Conservation (phyloP, 192 early-diverging fungal genomes). For the Spizellomyces punctatus region DNA sequence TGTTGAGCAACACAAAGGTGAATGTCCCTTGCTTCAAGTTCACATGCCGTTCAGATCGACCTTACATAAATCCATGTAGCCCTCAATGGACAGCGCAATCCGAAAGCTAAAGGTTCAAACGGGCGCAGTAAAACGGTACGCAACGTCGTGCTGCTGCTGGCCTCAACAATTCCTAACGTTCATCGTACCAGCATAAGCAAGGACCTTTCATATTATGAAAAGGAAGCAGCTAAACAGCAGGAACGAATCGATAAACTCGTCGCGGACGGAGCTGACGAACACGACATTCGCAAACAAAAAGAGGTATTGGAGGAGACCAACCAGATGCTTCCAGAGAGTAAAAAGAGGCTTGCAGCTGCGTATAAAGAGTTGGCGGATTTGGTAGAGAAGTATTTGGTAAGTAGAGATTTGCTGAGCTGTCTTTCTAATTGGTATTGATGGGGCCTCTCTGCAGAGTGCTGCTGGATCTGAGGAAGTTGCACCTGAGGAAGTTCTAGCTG, state of each 20-base stretch:
- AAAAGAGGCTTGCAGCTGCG: conserved; percentile 36
- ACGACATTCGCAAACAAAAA: conserved; percentile 46
- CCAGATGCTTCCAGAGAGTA: conserved; percentile 50
- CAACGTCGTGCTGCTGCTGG: neutral
- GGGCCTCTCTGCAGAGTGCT: no score
- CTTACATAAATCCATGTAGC: no score
- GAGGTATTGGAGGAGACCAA: conserved; percentile 54
- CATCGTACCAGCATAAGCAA: conserved; percentile 38
- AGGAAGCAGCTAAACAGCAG: conserved; percentile 43
- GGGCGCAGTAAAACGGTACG: conserved; percentile 45
- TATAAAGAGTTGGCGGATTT: conserved; percentile 32
- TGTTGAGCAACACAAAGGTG: no score
- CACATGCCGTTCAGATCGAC: no score
- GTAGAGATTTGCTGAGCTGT: neutral
- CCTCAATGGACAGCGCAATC: no score
- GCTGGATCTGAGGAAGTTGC: no score
- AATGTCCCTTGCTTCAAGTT: no score
- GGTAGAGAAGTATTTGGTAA: no score
- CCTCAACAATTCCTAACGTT: neutral
- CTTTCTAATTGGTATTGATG: no score
- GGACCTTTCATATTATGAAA: conserved; percentile 42
- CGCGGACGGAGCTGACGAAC: conserved; percentile 38
- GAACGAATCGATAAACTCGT: conserved; percentile 45
- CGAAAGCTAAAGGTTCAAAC: conserved; percentile 49
- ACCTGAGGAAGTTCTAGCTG: no score